phyloP scores from a whole-genome alignment of 2,329 filamentous ascomycete species.

The Tolypocladium album region DNA sequence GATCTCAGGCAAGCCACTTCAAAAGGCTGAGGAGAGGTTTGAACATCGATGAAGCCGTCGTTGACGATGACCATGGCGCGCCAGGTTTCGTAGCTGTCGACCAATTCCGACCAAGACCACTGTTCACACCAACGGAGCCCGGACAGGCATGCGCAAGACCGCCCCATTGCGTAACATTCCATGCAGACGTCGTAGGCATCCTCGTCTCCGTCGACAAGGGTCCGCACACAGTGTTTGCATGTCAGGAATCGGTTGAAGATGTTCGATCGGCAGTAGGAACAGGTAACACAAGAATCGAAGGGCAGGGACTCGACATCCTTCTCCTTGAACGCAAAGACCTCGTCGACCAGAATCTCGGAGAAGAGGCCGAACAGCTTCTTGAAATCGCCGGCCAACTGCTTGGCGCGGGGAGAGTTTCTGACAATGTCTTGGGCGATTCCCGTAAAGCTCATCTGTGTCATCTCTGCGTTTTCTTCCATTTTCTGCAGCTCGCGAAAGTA shows the following conservation, averaged over 20 bases:
- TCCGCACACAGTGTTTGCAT: slow-evolving; percentile 71
- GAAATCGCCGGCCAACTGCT: slow-evolving; percentile 74
- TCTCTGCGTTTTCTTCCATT: slow-evolving; percentile 37
- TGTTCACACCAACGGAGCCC: slow-evolving; percentile 86
- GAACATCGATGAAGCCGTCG: slow-evolving; percentile 54
- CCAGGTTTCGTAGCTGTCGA: slow-evolving; percentile 73
- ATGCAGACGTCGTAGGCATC: slow-evolving; percentile 95
- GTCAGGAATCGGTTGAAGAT: slow-evolving; percentile 97
- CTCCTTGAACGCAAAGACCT: slow-evolving; percentile 70
- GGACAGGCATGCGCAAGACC: slow-evolving; percentile 83
- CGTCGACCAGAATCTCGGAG: slow-evolving; percentile 68
- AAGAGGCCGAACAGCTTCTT: slow-evolving; percentile 69
- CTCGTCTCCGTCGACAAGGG: slow-evolving; percentile 54
- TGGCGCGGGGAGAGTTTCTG: slow-evolving; percentile 35
- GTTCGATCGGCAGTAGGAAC: slow-evolving; percentile 89
- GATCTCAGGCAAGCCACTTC: slow-evolving; percentile 55
- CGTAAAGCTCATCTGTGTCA: slow-evolving; percentile 32
- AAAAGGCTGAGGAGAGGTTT: slow-evolving; percentile 59
- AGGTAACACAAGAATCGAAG: slow-evolving; percentile 87
- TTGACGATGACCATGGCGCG: slow-evolving; percentile 65
- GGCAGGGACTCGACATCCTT: slow-evolving; percentile 63
- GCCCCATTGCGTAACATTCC: slow-evolving; percentile 97
- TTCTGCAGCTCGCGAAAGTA: slow-evolving; percentile 55
- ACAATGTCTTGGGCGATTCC: slow-evolving; percentile 36
- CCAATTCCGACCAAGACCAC: slow-evolving; percentile 73